Evolutionary conservation across 257 asterid genomes (phyloP).

Genomic region (Nemophila menziesii): DNA sequence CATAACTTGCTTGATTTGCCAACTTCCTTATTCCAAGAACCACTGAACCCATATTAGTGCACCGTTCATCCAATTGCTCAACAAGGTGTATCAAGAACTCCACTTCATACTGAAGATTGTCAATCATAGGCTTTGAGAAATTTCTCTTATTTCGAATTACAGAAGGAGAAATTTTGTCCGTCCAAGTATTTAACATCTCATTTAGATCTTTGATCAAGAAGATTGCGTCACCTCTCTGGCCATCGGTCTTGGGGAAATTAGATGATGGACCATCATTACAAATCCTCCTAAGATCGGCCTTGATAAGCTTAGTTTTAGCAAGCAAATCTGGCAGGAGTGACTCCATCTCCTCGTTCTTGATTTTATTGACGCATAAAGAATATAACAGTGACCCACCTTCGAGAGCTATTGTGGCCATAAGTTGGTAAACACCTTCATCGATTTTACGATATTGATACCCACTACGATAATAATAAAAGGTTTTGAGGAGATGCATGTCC

Average conservation of each 20-base stretch:
- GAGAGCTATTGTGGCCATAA: not conserved
- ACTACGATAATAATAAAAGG: not conserved
- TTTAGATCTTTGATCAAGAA: slow-evolving; percentile 7
- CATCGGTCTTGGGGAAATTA: slow-evolving; percentile 10
- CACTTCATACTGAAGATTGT: not conserved
- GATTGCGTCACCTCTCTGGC: slow-evolving; percentile 1
- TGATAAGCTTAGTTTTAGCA: not conserved
- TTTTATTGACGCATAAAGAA: not conserved
- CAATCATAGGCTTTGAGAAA: not conserved
- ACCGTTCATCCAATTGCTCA: too few species aligned
- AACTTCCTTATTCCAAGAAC: not conserved
- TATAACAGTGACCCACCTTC: not conserved
- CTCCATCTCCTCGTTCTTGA: not conserved
- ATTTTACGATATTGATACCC: not conserved
- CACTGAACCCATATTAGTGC: not conserved
- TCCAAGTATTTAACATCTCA: not conserved
- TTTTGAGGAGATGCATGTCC: not conserved
- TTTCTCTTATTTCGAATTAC: not conserved
- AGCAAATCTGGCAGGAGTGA: not conserved
- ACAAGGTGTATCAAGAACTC: not conserved
- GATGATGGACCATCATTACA: not conserved
- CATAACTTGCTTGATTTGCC: slow-evolving; percentile 3
- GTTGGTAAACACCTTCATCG: not conserved
- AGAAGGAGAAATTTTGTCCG: too few species aligned
- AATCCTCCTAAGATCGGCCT: not conserved